Evolutionary conservation across 2,329 filamentous ascomycete species (phyloP).

Genomic region (Talaromyces funiculosus): DNA sequence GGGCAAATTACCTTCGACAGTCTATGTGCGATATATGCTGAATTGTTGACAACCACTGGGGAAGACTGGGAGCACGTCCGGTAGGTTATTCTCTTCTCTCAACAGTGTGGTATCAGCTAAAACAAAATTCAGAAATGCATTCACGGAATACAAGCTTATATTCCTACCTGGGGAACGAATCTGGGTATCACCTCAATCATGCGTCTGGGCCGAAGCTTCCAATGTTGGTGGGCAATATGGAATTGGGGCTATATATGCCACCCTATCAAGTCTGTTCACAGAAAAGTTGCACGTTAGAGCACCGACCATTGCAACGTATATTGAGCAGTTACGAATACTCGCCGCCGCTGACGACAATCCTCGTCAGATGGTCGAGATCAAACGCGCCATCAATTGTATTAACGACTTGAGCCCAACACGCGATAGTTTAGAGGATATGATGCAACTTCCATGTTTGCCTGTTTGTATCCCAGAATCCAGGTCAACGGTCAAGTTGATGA

Average conservation of each 20-base stretch:
- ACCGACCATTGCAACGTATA: background rate
- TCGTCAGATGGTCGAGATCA: background rate
- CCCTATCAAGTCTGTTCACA: background rate
- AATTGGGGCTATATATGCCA: background rate
- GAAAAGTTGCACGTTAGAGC: background rate
- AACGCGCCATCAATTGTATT: background rate
- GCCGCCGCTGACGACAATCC: too few species aligned
- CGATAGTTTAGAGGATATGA: background rate
- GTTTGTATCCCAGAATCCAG: background rate
- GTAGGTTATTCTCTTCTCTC: background rate
- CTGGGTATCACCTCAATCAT: background rate
- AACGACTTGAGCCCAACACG: background rate
- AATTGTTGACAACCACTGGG: background rate
- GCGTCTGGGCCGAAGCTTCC: slow-evolving; percentile 1
- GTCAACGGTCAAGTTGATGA: background rate
- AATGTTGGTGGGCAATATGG: slow-evolving; percentile 1
- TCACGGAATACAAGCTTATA: background rate
- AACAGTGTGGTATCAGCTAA: background rate
- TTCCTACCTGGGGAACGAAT: background rate
- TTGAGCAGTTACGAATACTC: background rate
- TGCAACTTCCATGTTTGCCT: background rate
- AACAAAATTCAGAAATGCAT: background rate
- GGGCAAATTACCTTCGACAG: background rate
- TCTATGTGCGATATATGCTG: background rate
- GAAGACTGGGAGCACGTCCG: background rate